Base-by-base conservation (phyloP, 495 filamentous ascomycete species). In the Durotheca rogersii region DNA sequence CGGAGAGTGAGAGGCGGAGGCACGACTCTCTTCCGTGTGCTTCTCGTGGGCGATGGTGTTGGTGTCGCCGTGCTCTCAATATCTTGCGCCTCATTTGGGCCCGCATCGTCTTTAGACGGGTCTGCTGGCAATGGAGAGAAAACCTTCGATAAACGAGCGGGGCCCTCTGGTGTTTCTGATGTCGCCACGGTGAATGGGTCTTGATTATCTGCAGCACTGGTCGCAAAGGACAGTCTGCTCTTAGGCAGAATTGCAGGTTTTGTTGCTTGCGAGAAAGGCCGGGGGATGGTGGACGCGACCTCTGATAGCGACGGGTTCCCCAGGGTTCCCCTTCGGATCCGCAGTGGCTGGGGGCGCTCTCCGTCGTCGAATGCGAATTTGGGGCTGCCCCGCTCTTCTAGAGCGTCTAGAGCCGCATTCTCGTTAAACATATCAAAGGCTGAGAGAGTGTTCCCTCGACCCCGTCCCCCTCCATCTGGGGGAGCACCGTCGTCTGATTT, bases 131-230 rank as follows among this genome's bases (percentile, higher is more conserved):
- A 19, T 1, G 58, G 52, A 0, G 59, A 62, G 54, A 60, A 62
- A 4, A 65, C 30, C 18, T 60, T 55, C 1, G 59, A 65, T 25
- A 62, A 29, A 11, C 62, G 62, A 11, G 56, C 51, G 0, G 62
- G 42, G 16, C 51, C 56, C 7, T 29, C 29, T 7, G 52, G 47
- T 25, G 52, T 39, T 5, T 43, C 14, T 7, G 36, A 17, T 7
- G 41, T 35, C 0, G 18, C 21, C 0, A 38, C 21, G 11, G 62
- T 60, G 23, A 65, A 65, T 6, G 59, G 62, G 23, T 65, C 62
- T 4, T 16, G 39, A 15, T 41, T 34, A 19, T 39, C 12, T 16
- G 40, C 15, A 10, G 35, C 23, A 10, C 40, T 43, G 7, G 36
- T 16, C 25, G 39, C 46, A 33, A 43, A 39, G 4, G 51, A 53